Evolutionary conservation across 192 early-diverging fungal species (phyloP).

Genomic region (Coemansia sp.): DNA sequence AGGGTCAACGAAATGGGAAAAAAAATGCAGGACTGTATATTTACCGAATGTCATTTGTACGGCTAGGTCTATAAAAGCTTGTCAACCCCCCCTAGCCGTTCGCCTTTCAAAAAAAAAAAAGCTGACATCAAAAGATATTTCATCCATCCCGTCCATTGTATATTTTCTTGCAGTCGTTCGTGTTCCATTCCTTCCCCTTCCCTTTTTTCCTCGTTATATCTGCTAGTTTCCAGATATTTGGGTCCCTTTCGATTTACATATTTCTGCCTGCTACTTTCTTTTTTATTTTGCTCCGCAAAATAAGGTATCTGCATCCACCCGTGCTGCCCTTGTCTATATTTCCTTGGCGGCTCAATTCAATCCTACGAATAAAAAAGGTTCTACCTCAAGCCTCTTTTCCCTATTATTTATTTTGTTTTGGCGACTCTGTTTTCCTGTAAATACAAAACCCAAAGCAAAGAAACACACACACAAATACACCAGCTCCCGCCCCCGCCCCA

Average conservation of each 20-base stretch:
- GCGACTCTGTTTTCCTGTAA: background rate
- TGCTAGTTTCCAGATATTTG: background rate
- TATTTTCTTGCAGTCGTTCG: too few relatives aligned
- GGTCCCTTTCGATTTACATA: background rate
- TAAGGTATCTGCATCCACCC: background rate
- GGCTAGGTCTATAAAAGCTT: background rate
- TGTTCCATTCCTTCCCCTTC: background rate
- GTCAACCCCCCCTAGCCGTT: background rate
- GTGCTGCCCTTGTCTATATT: background rate
- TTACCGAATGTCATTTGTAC: background rate
- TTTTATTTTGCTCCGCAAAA: constrained; percentile 2
- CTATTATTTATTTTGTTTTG: background rate
- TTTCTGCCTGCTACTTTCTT: background rate
- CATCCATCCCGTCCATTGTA: background rate
- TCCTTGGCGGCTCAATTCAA: background rate
- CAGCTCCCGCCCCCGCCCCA: too few relatives aligned
- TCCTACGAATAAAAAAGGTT: background rate
- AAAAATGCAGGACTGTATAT: background rate
- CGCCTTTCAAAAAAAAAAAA: background rate
- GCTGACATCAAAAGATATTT: background rate
- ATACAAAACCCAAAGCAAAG: background rate
- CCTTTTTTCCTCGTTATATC: background rate
- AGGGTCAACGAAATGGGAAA: background rate
- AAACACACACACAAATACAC: background rate
- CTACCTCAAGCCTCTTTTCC: background rate